Evolutionary conservation across 192 early-diverging fungal genomes (phyloP).

Genomic region (Coemansia nantahalensis): DNA sequence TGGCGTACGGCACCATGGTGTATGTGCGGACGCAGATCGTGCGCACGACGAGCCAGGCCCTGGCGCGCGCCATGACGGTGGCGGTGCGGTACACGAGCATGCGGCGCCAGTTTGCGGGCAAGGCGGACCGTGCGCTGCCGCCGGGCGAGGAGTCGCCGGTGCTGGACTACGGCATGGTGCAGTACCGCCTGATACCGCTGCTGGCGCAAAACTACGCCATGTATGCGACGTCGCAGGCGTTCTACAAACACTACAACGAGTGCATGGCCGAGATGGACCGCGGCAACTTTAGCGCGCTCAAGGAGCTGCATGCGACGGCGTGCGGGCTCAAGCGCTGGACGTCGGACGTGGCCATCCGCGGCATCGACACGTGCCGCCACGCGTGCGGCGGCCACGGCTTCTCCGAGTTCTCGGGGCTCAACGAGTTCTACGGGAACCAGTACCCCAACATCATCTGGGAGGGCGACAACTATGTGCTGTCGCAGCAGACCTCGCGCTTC

Average conservation of each 20-base stretch:
- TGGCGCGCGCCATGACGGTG: constrained; percentile 70
- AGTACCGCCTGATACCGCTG: constrained; percentile 68
- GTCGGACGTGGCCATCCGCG: constrained; percentile 64
- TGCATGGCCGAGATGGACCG: constrained; percentile 56
- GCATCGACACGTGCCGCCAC: constrained; percentile 72
- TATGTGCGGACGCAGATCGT: constrained; percentile 77
- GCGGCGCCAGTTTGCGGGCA: constrained; percentile 70
- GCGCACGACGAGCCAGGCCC: constrained; percentile 52
- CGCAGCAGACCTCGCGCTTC: constrained; percentile 82
- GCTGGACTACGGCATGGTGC: constrained; percentile 77
- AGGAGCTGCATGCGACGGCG: constrained; percentile 71
- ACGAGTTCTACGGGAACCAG: constrained; percentile 64
- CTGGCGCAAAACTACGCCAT: constrained; percentile 73
- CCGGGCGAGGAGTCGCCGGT: constrained; percentile 62
- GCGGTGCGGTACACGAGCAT: constrained; percentile 69
- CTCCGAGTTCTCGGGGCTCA: constrained; percentile 70
- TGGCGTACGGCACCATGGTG: constrained; percentile 87
- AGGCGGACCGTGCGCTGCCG: constrained; percentile 17
- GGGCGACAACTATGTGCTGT: constrained; percentile 82
- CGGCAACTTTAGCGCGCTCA: constrained; percentile 64
- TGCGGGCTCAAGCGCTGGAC: constrained; percentile 73
- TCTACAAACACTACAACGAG: constrained; percentile 60
- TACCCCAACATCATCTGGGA: constrained; percentile 79
- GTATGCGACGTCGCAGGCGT: constrained; percentile 66
- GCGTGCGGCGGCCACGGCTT: constrained; percentile 80